Evolutionary conservation across 148 eudicot genomes (phyloP), one percentile per base, ranked within the genome.

Genomic region (Chenopodium album): DNA sequence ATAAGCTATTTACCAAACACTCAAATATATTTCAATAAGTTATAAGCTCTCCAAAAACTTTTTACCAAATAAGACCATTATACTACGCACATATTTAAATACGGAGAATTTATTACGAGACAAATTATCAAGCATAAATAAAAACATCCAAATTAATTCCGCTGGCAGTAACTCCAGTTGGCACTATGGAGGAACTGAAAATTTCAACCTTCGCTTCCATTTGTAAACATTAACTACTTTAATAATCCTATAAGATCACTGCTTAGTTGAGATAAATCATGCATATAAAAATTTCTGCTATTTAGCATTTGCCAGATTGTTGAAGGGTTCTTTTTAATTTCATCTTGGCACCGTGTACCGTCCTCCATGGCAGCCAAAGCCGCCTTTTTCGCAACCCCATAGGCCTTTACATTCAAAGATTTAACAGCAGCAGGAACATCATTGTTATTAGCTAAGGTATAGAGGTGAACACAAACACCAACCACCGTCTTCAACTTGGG

Each of bases 221-320:
- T 66, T 28, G 16, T 29, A 23, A 71, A 8, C 9, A n/a, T 12
- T 8, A 32, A 76, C 48, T 84, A 68, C 11, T 46, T n/a, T 13
- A 76, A 60, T 63, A 80, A 76, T 16, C 80, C 67, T 70, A 80
- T 76, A 70, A 84, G 79, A 84, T 80, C 83, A 76, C 34, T 80
- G 32, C 31, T 23, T 70, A 80, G 71, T 47, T 44, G 77, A 80
- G 80, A 59, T 71, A 84, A 70, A 48, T 84, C 83, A 76, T 80
- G 83, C 77, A 69, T 16, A 37, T 28, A 75, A 16, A 6, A 13
- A 26, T 84, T 84, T 56, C 20, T 79, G 50, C 2, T 0, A 60
- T 4, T 46, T 12, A 69, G 41, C 67, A 22, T 9, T 20, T 69
- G 31, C 80, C 76, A 80, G 5, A n/a, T 70, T 26, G 77, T n/a